These are phyloP conservation scores for Cryoendolithus antarcticus DNA, from an alignment of 2,329 filamentous ascomycete genomes.

Conservation along the genomic window DNA sequence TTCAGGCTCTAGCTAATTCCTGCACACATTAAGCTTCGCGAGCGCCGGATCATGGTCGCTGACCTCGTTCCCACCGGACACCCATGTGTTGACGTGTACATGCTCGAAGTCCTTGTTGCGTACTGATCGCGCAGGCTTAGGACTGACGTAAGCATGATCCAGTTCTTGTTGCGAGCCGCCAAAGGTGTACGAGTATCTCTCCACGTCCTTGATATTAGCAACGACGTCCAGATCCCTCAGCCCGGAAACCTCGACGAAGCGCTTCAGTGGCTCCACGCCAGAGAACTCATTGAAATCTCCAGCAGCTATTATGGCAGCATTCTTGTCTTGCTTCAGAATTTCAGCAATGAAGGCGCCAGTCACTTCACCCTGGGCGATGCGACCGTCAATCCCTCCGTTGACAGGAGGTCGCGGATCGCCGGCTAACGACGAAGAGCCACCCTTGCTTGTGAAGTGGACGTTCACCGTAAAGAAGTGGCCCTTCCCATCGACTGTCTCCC, in stretches of 20 bases:
- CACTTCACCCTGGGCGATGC: conserved; percentile 44
- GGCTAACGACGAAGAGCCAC: conserved; percentile 50
- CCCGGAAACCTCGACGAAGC: conserved; percentile 42
- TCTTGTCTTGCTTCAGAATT: conserved; percentile 44
- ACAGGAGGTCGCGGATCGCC: conserved; percentile 55
- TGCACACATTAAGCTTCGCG: conserved; percentile 49
- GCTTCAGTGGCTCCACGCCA: conserved; percentile 47
- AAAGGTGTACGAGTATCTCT: conserved; percentile 60
- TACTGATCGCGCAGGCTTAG: conserved; percentile 30
- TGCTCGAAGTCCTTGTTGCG: conserved; percentile 45
- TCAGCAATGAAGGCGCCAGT: conserved; percentile 46
- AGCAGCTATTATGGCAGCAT: conserved; percentile 46
- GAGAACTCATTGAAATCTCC: conserved; percentile 66
- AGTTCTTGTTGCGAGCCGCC: conserved; percentile 58
- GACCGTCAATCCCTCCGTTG: conserved; percentile 49
- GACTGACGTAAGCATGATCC: conserved; percentile 58
- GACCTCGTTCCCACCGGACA: conserved; percentile 41
- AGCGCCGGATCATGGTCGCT: conserved; percentile 61
- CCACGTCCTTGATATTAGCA: conserved; percentile 36
- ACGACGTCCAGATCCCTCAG: conserved; percentile 52
- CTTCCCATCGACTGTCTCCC: conserved; percentile 45
- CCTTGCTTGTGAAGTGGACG: conserved; percentile 56
- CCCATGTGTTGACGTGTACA: conserved; percentile 61
- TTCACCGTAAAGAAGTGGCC: conserved; percentile 59
- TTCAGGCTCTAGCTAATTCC: neutral